Conservation (phyloP, 768 basidiomycete genomes). For the Trametes cinnabarina region DNA sequence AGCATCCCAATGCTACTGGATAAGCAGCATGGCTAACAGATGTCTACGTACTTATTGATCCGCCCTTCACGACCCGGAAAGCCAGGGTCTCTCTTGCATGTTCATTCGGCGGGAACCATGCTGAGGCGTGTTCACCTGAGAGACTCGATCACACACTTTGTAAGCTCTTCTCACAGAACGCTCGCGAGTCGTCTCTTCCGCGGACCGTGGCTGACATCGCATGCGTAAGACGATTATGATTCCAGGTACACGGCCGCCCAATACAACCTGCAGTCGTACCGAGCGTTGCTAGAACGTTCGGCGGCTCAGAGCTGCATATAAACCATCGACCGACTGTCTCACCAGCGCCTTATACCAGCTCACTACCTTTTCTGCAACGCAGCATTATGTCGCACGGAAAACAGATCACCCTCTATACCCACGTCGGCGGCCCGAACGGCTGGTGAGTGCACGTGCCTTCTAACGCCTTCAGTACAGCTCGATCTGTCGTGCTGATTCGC, state of each 20-base stretch:
- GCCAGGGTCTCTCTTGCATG: not conserved
- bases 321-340: not conserved
- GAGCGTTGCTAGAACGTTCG: not conserved
- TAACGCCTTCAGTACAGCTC: not conserved
- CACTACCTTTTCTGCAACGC: not conserved
- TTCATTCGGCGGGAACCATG: not conserved
- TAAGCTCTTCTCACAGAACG: not conserved
- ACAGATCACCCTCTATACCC: conserved; percentile 30
- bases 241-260: too few species aligned
- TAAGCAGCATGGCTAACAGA: too few species aligned
- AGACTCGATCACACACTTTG: not conserved
- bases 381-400: conserved; percentile 29
- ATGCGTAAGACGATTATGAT: not conserved
- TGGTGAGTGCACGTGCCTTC: conserved; percentile 15
- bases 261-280: not conserved
- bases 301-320: not conserved
- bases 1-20: too few species aligned
- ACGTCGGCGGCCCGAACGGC: conserved; percentile 25
- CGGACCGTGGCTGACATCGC: not conserved
- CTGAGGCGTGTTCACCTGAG: not conserved
- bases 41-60: too few species aligned
- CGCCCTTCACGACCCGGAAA: too few species aligned
- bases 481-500: not conserved
- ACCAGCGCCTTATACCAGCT: not conserved
- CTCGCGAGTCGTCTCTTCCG: not conserved